Evolutionary conservation across 495 filamentous ascomycete species (phyloP).

Genomic region (Pseudevernia furfuracea): DNA sequence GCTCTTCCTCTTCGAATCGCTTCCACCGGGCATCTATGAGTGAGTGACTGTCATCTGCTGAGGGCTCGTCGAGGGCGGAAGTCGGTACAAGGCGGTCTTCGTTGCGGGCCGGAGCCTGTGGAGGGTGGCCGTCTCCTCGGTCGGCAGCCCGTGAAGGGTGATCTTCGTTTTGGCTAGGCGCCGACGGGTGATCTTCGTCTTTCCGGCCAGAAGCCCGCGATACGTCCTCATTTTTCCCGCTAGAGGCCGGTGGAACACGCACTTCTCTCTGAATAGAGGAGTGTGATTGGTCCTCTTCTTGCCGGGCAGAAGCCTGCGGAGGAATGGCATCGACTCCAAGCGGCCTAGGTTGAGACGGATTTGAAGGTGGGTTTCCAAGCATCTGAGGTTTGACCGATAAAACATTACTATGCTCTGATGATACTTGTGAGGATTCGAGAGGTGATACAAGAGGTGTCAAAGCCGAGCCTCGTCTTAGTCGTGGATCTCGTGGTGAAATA

Average conservation of each 20-base stretch:
- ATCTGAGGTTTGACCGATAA: background rate
- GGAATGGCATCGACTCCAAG: background rate
- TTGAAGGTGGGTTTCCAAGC: background rate
- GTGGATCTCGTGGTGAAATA: background rate
- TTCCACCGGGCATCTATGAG: background rate
- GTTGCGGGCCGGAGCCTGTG: background rate
- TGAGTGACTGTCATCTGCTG: background rate
- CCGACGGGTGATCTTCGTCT: background rate
- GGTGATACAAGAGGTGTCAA: background rate
- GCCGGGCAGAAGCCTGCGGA: background rate
- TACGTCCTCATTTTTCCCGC: background rate
- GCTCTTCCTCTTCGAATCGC: conserved; percentile 8
- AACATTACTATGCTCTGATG: background rate
- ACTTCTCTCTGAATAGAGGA: background rate
- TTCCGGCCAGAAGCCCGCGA: background rate
- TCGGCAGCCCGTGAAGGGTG: background rate
- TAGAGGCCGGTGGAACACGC: background rate
- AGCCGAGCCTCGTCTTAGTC: background rate
- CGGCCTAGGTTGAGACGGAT: background rate
- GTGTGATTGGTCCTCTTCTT: background rate
- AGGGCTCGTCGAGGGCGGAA: background rate
- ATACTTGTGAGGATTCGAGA: too few relatives aligned
- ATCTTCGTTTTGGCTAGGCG: background rate
- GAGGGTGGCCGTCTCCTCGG: background rate
- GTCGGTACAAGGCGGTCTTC: background rate